Conservation (phyloP, 225 moss, liverwort and hornwort genomes). For the Polytrichum formosum region DNA sequence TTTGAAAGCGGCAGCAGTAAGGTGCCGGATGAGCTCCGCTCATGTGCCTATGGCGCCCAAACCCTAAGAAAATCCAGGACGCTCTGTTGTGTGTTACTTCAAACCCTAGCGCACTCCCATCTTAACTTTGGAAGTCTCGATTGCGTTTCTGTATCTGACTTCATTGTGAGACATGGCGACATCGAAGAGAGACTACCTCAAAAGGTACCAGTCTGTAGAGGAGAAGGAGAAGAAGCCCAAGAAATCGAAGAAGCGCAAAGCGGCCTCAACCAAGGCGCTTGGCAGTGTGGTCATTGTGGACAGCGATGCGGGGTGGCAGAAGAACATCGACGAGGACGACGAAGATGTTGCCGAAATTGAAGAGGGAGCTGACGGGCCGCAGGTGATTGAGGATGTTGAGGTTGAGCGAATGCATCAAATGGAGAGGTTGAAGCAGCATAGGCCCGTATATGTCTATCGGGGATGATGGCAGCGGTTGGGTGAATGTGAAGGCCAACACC, state of each 20-base stretch:
- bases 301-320: slow-evolving; percentile 73
- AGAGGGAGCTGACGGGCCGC: slow-evolving; percentile 65
- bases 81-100: too few species aligned
- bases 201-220: slow-evolving; percentile 50
- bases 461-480: slow-evolving; percentile 93
- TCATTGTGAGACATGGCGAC: slow-evolving; percentile 38
- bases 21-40: too few species aligned
- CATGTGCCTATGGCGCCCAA: too few species aligned
- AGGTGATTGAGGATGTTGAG: slow-evolving; percentile 90
- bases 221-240: slow-evolving; percentile 38
- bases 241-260: slow-evolving; percentile 57
- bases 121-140: too few species aligned
- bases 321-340: slow-evolving; percentile 48
- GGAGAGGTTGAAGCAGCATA: slow-evolving; percentile 68
- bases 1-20: too few species aligned
- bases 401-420: slow-evolving; percentile 92
- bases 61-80: too few species aligned
- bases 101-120: too few species aligned
- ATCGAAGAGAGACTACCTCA: slow-evolving; percentile 72
- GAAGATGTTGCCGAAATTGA: slow-evolving; percentile 54
- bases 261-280: slow-evolving; percentile 19
- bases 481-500: slow-evolving; percentile 47
- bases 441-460: slow-evolving; percentile 91
- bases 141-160: too few species aligned
- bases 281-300: slow-evolving; percentile 73